These are phyloP conservation scores for Termitomyces sp. DNA, from an alignment of 768 basidiomycete genomes.

Conservation along the genomic window DNA sequence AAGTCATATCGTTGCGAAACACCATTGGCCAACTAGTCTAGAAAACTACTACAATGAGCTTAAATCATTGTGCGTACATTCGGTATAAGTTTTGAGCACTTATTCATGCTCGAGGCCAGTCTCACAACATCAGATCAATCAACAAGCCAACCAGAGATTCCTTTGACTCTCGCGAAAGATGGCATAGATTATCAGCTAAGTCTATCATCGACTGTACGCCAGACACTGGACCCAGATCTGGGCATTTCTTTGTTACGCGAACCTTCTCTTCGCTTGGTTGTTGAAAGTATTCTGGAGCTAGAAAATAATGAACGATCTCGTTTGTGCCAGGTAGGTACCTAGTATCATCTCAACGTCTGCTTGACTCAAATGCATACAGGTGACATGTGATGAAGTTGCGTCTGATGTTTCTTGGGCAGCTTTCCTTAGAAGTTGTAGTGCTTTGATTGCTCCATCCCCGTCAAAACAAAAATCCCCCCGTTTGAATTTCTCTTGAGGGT, in stretches of 20 bases:
- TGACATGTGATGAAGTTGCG: conserved; percentile 32
- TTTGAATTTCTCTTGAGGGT: not conserved
- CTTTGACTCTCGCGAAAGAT: conserved; percentile 31
- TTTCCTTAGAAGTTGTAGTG: conserved; percentile 27
- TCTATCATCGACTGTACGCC: conserved; percentile 41
- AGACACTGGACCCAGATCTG: conserved; percentile 25
- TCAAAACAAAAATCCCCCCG: not conserved
- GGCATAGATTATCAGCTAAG: conserved; percentile 40
- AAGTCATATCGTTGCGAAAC: conserved; percentile 17
- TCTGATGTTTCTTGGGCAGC: conserved; percentile 38
- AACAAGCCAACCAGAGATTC: conserved; percentile 38
- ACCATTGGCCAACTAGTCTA: conserved; percentile 35
- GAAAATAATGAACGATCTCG: conserved; percentile 47
- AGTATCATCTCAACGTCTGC: not conserved
- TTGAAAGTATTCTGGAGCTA: conserved; percentile 47
- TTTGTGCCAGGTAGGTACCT: conserved; percentile 44
- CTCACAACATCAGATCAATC: conserved; percentile 21
- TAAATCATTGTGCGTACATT: conserved; percentile 34
- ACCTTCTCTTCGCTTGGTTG: conserved; percentile 18
- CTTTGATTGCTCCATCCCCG: conserved; percentile 24
- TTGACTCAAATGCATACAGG: conserved; percentile 26
- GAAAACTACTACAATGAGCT: conserved; percentile 34
- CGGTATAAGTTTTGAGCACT: not conserved
- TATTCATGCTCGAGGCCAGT: conserved; percentile 20
- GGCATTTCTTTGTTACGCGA: conserved; percentile 3